Base-by-base conservation (phyloP, 2,329 filamentous ascomycete species). In the Curvularia verruculosa region DNA sequence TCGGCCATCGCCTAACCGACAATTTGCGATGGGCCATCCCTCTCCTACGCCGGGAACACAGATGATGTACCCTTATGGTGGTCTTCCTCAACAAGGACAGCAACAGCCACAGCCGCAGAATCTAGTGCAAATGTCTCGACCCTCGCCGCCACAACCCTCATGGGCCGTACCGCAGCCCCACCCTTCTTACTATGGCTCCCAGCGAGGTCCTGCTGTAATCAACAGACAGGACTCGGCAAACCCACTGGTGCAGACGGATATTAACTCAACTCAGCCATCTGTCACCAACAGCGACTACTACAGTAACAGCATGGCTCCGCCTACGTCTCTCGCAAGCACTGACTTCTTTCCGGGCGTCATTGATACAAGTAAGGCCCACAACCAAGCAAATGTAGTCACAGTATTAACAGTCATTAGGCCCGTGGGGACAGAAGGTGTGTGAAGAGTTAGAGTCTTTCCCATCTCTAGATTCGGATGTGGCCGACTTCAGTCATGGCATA, bases 361-460 rank as follows among this genome's bases (percentile, higher is more conserved):
- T 37, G 74, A 77, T 58, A 76, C 73, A n/a, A 75, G 74, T 77
- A 71, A 52, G 72, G 65, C 10, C 21, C n/a, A 19, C 41, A 13
- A 34, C 5, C 19, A 41, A 19, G 8, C 24, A 37, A 8, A n/a
- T 13, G 24, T 6, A 9, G 26, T n/a, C 5, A 19, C 6, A 37
- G 44, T 44, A 40, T 67, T 76, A 60, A 76, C 59, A 26, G 21
- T 26, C 12, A 44, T 43, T n/a, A 77, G 77, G 69, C 67, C 68
- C 71, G 23, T 79, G 76, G 76, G 70, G 69, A 37, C 71, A 75
- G 54, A 78, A 78, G 62, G 70, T 70, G 23, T 76, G 72, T 53
- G 70, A 73, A 59, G 75, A 78, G 56, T 50, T 77, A 34, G 71
- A 75, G 21, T 69, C 73, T 8, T 77, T 77, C 37, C 72, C 73